A percentile compares a stretch with the other conserved stretches of the same genome.
Conservation (phyloP, 306 rosid species). For the Echinosophora koreensis region DNA sequence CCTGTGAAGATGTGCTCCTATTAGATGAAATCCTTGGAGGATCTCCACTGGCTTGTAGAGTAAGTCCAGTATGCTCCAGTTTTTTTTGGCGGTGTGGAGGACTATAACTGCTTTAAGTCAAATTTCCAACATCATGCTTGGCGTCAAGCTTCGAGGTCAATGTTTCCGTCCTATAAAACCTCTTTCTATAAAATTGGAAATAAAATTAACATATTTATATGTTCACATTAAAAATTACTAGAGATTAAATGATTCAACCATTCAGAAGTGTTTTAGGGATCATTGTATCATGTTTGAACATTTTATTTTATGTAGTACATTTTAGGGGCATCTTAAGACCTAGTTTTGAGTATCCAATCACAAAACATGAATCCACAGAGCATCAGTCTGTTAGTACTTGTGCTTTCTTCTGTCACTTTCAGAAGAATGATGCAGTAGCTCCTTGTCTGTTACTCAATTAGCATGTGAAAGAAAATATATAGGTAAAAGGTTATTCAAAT, state of each 20-base stretch:
- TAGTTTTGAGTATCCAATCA: not conserved
- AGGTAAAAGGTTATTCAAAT: not conserved
- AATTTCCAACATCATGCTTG: slow-evolving; percentile 6
- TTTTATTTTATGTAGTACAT: not conserved
- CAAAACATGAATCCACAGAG: not conserved
- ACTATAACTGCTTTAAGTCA: not conserved
- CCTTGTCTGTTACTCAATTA: slow-evolving; percentile 37
- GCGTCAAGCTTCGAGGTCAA: not conserved
- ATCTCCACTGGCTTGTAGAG: slow-evolving; percentile 36
- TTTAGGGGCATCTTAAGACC: not conserved
- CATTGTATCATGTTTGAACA: not conserved
- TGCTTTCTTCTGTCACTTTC: slow-evolving; percentile 7
- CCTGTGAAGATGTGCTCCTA: slow-evolving; percentile 12
- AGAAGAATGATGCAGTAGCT: slow-evolving; percentile 1
- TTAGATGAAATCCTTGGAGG: slow-evolving; percentile 37
- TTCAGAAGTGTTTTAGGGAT: slow-evolving; percentile 22
- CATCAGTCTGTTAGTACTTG: slow-evolving; percentile 10
- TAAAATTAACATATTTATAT: slow-evolving; percentile 1
- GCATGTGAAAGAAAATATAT: not conserved
- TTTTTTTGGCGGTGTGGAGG: slow-evolving; percentile 16
- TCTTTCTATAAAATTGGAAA: not conserved
- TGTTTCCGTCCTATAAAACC: slow-evolving; percentile 19
- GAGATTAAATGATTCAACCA: slow-evolving; percentile 24
- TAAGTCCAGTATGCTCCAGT: not conserved
- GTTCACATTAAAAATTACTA: not conserved